Evolutionary conservation across 169 alveolate species (phyloP), one percentile per base, ranked within the genome.

Genomic region (Plasmodium inui): DNA sequence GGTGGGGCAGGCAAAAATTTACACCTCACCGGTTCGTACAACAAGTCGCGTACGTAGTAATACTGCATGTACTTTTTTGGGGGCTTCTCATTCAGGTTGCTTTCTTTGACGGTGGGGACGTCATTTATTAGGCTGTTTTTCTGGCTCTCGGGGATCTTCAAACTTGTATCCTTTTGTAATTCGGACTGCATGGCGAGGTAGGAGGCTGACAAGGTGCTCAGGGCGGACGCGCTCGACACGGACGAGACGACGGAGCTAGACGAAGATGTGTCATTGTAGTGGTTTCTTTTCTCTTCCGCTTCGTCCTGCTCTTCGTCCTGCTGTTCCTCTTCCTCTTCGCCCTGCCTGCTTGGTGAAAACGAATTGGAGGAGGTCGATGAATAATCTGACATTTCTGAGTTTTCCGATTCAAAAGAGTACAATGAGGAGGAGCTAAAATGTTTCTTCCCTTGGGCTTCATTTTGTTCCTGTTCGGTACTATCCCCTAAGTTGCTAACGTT

Each of bases 1-100:
- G 94, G 94, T 1, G 94, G 94, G 32, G 89, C 22, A 3, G 94
- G 94, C 41, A 89, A 89, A 73, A 39, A 89, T 41, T 89, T 89
- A 50, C 89, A 89, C 82, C 73, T 89, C 26, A 89, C 73, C 6
- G 94, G 90, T 17, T 79, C 79, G 57, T 79, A 61, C 14, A 89
- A 89, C 71, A 89, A 30, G 72, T 89, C 89, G 30, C 28, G 70
- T 37, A 89, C 32, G 44, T 89, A 79, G 46, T 26, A 67, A 67
- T 67, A 26, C 5, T 44, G 82, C 1, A 81, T 41, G 57, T 8
- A 78, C 73, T 89, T 73, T 30, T 79, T 71, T 67, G 73, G 22
- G 41, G 34, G 34, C 8, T 89, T 89, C 28, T 79, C 53, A 79
- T 89, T 79, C 53, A 32, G 9, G 12, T 86, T 26, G 17, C 6